Conservation (phyloP, 352 stramenopile genomes). For the Aphanomyces cochlioides region DNA sequence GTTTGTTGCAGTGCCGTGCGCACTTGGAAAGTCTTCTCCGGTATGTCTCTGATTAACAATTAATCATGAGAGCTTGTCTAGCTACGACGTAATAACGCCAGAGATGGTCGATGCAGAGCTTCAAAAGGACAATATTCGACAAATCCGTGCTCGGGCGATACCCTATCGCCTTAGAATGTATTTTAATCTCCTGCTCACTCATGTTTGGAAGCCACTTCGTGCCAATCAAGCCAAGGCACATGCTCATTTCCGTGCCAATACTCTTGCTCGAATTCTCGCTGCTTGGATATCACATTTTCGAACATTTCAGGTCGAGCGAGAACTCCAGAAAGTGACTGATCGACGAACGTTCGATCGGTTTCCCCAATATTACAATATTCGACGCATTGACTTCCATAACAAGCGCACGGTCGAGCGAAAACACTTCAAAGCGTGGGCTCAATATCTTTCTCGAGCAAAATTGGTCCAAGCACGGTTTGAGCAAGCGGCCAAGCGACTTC, state of each 20-base stretch:
- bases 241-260: slow-evolving; percentile 39
- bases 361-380: slow-evolving; percentile 65
- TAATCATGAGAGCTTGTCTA: neutral
- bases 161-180: slow-evolving; percentile 45
- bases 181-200: slow-evolving; percentile 45
- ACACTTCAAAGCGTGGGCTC: slow-evolving; percentile 53
- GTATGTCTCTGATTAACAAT: neutral
- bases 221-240: slow-evolving; percentile 39
- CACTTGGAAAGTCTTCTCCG: slow-evolving; percentile 51
- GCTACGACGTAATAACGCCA: slow-evolving; percentile 64
- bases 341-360: slow-evolving; percentile 58
- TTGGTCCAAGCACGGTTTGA: slow-evolving; percentile 64
- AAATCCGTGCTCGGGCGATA: slow-evolving; percentile 40
- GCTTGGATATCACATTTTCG: slow-evolving; percentile 54
- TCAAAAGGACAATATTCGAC: slow-evolving; percentile 69
- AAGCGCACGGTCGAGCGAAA: slow-evolving; percentile 44
- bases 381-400: slow-evolving; percentile 65
- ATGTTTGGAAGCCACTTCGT: slow-evolving; percentile 48
- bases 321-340: slow-evolving; percentile 45
- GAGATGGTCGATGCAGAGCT: slow-evolving; percentile 81
- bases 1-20: slow-evolving; percentile 48
- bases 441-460: slow-evolving; percentile 48
- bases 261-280: slow-evolving; percentile 35
- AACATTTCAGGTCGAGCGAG: slow-evolving; percentile 54
- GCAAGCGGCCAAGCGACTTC: slow-evolving; percentile 46